phyloP scores from a whole-genome alignment of 805 yeast genomes.

The Candida verbasci region DNA sequence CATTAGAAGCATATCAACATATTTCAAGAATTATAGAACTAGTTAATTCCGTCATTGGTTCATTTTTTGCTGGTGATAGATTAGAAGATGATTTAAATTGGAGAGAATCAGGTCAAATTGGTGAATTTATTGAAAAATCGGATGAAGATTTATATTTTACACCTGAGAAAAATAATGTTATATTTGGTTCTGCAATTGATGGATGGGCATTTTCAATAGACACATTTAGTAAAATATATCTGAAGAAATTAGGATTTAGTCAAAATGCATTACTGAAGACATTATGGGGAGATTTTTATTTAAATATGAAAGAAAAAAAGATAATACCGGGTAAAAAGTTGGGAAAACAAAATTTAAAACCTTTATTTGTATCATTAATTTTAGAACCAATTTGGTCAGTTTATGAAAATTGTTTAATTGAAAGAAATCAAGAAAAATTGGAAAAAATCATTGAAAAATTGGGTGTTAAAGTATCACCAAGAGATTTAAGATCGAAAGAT shows the following conservation, averaged over 20 bases:
- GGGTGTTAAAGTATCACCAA: constrained; percentile 60
- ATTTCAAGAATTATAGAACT: constrained; percentile 78
- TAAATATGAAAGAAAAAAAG: constrained; percentile 87
- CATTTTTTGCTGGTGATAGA: constrained; percentile 88
- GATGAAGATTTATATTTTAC: constrained; percentile 82
- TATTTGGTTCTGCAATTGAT: constrained; percentile 87
- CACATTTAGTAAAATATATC: constrained; percentile 84
- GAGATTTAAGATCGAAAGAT: constrained; percentile 81
- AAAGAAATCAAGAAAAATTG: constrained; percentile 65
- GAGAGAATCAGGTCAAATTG: constrained; percentile 59
- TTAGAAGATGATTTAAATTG: constrained; percentile 81
- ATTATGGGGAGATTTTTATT: constrained; percentile 92
- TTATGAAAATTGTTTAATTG: constrained; percentile 63
- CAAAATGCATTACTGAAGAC: constrained; percentile 74
- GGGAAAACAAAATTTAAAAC: constrained; percentile 61
- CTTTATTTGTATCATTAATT: constrained; percentile 81
- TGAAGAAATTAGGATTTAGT: constrained; percentile 78
- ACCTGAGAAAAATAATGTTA: constrained; percentile 84
- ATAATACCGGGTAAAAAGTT: constrained; percentile 64
- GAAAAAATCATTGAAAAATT: constrained; percentile 72
- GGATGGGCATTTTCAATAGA: constrained; percentile 97
- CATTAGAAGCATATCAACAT: constrained; percentile 82
- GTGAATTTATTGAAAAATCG: constrained; percentile 65
- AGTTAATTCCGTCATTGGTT: constrained; percentile 90
- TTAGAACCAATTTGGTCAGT: constrained; percentile 91